Evolutionary conservation across 2,329 filamentous ascomycete genomes (phyloP).

Genomic region (Penicillium corylophilum): DNA sequence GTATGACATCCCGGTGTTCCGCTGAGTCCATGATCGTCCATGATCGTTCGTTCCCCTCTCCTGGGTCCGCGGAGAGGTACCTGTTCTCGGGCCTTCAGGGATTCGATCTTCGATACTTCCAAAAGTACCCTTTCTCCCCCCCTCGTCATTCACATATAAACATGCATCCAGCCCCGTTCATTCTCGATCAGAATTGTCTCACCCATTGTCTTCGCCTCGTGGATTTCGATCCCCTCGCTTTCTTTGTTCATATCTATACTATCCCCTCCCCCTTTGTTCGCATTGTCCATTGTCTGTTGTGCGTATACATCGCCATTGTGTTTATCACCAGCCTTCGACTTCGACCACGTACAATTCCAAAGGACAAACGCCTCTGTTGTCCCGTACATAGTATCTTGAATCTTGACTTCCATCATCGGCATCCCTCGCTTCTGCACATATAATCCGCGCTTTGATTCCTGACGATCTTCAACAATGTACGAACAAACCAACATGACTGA

Average conservation of each 20-base stretch:
- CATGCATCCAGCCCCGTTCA: slow-evolving; percentile 31
- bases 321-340: background rate
- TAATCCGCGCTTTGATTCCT: slow-evolving; percentile 5
- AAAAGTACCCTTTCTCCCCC: slow-evolving; percentile 17
- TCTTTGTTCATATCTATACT: slow-evolving; percentile 16
- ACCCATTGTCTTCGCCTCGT: slow-evolving; percentile 28
- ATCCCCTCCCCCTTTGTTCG: slow-evolving; percentile 11
- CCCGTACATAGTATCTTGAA: slow-evolving; percentile 17
- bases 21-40: slow-evolving; percentile 22
- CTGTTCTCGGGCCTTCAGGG: background rate
- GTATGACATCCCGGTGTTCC: slow-evolving; percentile 26
- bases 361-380: slow-evolving; percentile 1
- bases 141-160: slow-evolving; percentile 35
- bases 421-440: slow-evolving; percentile 11
- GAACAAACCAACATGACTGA: slow-evolving; percentile 33
- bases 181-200: slow-evolving; percentile 21
- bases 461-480: slow-evolving; percentile 26
- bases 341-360: slow-evolving; percentile 8
- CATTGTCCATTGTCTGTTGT: slow-evolving; percentile 15
- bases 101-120: slow-evolving; percentile 11
- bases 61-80: slow-evolving; percentile 18
- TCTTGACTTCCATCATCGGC: slow-evolving; percentile 4
- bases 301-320: slow-evolving; percentile 21
- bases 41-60: slow-evolving; percentile 28
- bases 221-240: slow-evolving; percentile 18